These are phyloP conservation scores for Nepenthes mirabilis DNA, from an alignment of 148 eudicot genomes.

Conservation along the genomic window DNA sequence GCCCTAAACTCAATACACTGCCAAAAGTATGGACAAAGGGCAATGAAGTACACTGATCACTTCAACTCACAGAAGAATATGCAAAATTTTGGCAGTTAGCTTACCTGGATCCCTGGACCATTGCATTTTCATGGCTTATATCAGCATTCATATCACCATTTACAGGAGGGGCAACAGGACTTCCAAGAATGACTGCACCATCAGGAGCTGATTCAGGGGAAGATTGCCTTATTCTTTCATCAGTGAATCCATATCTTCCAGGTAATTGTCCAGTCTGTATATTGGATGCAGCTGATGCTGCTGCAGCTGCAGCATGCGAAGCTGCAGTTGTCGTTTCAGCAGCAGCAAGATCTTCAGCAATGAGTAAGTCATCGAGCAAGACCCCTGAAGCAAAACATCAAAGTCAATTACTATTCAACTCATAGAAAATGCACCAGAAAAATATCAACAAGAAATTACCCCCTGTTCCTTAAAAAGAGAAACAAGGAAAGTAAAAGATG, in stretches of 20 bases:
- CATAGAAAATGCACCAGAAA: neutral
- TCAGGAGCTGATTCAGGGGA: constrained; percentile 46
- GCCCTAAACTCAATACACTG: constrained; percentile 6
- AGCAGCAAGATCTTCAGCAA: constrained; percentile 97
- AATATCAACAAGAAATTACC: neutral
- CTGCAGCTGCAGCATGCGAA: constrained; percentile 78
- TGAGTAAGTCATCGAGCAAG: constrained; percentile 83
- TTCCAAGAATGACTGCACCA: constrained; percentile 89
- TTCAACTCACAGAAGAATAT: neutral
- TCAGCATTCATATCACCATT: constrained; percentile 95
- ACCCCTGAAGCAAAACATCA: constrained; percentile 41
- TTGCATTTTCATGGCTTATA: constrained; percentile 84
- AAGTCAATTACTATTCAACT: neutral
- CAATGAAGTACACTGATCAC: neutral
- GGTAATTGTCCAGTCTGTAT: constrained; percentile 55
- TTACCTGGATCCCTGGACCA: constrained; percentile 76
- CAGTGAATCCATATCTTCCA: constrained; percentile 56
- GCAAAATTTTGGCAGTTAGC: constrained; percentile 9
- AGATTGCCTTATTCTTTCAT: constrained; percentile 46
- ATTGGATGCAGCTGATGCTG: constrained; percentile 74
- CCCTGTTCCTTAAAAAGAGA: neutral
- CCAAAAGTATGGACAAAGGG: neutral
- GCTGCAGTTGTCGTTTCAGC: constrained; percentile 95
- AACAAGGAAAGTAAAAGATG: no score
- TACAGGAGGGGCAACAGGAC: constrained; percentile 87